Evolutionary conservation across 805 yeast species (phyloP).

Genomic region (Saccharomycopsis sp.): DNA sequence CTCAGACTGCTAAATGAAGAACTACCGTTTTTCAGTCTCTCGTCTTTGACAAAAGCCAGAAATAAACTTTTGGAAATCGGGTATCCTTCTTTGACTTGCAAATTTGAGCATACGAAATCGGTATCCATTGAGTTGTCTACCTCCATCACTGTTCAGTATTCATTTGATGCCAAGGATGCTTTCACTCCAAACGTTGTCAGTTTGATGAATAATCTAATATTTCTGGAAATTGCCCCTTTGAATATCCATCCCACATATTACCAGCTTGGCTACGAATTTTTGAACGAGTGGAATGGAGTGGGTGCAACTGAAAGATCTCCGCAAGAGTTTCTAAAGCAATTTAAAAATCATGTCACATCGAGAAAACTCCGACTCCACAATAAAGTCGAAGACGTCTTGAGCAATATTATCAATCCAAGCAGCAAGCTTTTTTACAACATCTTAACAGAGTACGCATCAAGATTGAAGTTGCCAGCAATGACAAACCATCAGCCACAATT

Average conservation of each 20-base stretch:
- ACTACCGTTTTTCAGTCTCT: too few species aligned
- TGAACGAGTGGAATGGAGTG: slow-evolving; percentile 13
- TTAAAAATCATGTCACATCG: background rate
- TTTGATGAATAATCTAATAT: background rate
- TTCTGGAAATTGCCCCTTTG: background rate
- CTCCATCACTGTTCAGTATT: background rate
- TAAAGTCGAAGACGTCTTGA: slow-evolving; percentile 4
- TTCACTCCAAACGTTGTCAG: background rate
- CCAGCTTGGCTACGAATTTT: slow-evolving; percentile 18
- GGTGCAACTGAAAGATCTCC: background rate
- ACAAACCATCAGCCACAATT: too few species aligned
- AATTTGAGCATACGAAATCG: too few species aligned
- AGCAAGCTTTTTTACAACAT: slow-evolving; percentile 18
- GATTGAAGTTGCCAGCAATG: slow-evolving; percentile 2
- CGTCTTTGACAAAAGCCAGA: too few species aligned
- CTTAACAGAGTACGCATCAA: slow-evolving; percentile 18
- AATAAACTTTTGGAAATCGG: too few species aligned
- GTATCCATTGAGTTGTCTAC: too few species aligned
- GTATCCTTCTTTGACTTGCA: too few species aligned
- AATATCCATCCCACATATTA: slow-evolving; percentile 16
- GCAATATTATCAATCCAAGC: slow-evolving; percentile 13
- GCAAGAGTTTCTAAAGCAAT: background rate
- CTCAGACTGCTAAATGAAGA: too few species aligned
- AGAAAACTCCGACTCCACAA: background rate
- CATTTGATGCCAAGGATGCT: background rate